A percentile compares a stretch with the other conserved stretches of the same genome.
Conservation (phyloP, 768 basidiomycete genomes). For the Panus rudis region DNA sequence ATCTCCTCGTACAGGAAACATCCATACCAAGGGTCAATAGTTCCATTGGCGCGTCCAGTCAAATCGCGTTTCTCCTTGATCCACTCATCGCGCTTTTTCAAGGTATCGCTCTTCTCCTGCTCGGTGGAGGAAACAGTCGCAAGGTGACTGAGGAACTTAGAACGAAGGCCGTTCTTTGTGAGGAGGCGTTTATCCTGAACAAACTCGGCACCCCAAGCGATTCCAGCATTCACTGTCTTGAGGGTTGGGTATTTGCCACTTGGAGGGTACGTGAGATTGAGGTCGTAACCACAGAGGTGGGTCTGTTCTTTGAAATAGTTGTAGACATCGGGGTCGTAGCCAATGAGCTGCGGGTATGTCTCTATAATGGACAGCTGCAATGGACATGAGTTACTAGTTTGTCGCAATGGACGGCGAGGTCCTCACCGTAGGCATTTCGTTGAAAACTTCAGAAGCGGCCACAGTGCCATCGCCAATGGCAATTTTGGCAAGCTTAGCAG, state of each 20-base stretch:
- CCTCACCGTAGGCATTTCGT: conserved; percentile 50
- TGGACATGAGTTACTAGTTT: conserved; percentile 2
- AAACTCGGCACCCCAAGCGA: conserved; percentile 16
- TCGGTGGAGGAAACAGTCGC: not conserved
- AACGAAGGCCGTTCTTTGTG: not conserved
- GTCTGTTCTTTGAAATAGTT: conserved; percentile 64
- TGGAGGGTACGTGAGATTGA: conserved; percentile 68
- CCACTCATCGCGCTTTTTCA: conserved; percentile 20
- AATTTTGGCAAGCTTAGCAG: conserved; percentile 60
- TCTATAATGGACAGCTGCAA: conserved; percentile 48
- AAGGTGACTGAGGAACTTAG: not conserved
- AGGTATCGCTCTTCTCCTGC: not conserved
- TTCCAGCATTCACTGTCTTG: conserved; percentile 1
- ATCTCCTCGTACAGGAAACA: conserved; percentile 60
- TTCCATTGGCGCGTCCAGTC: conserved; percentile 38
- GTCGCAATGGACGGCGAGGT: not conserved
- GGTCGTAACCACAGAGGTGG: conserved; percentile 55
- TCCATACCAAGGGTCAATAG: conserved; percentile 28
- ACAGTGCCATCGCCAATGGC: conserved; percentile 67
- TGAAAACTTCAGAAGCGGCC: conserved; percentile 41
- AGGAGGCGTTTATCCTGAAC: conserved; percentile 7
- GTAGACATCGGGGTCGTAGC: conserved; percentile 59
- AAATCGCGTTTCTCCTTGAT: conserved; percentile 44
- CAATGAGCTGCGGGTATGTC: conserved; percentile 73
- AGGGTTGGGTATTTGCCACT: conserved; percentile 38